These are phyloP conservation scores for Boletus tylopilopsis DNA, from an alignment of 768 basidiomycete genomes.

Conservation along the genomic window DNA sequence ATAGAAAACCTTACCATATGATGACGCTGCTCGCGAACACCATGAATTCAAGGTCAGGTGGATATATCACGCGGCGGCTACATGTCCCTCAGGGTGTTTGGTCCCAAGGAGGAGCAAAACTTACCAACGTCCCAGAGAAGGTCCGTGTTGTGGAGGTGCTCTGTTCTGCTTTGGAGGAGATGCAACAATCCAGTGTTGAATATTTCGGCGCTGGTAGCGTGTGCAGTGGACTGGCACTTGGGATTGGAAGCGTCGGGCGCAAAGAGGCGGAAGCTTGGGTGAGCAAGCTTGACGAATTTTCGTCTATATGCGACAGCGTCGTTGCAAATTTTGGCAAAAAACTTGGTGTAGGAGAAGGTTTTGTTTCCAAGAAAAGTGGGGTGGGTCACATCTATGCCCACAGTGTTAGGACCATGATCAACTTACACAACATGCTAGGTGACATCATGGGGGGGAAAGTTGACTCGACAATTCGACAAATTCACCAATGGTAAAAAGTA, in stretches of 20 bases:
- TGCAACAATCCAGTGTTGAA: slow-evolving; percentile 67
- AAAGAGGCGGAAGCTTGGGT: slow-evolving; percentile 81
- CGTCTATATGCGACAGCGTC: slow-evolving; percentile 71
- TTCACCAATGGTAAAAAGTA: slow-evolving; percentile 89
- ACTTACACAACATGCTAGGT: slow-evolving; percentile 33
- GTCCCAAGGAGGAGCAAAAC: slow-evolving; percentile 87
- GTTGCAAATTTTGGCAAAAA: slow-evolving; percentile 84
- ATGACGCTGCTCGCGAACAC: slow-evolving; percentile 78
- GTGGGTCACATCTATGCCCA: slow-evolving; percentile 34
- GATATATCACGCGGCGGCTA: slow-evolving; percentile 79
- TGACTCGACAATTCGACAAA: slow-evolving; percentile 75
- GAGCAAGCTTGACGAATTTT: slow-evolving; percentile 76
- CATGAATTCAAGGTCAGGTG: slow-evolving; percentile 78
- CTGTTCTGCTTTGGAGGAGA: slow-evolving; percentile 73
- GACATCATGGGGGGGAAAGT: slow-evolving; percentile 67
- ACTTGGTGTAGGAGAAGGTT: slow-evolving; percentile 83
- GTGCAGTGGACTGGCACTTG: slow-evolving; percentile 66
- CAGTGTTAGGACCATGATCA: not conserved
- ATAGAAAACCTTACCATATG: slow-evolving; percentile 87
- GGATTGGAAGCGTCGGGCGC: slow-evolving; percentile 71
- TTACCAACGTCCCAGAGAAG: slow-evolving; percentile 79
- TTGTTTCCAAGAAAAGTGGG: slow-evolving; percentile 75
- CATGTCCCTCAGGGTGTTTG: slow-evolving; percentile 90
- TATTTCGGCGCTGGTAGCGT: slow-evolving; percentile 78
- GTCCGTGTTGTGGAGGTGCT: slow-evolving; percentile 80